A percentile compares a stretch with the other conserved stretches of the same genome.
phyloP scores from a whole-genome alignment of 352 stramenopile genomes.

The Globisporangium orthogonon region DNA sequence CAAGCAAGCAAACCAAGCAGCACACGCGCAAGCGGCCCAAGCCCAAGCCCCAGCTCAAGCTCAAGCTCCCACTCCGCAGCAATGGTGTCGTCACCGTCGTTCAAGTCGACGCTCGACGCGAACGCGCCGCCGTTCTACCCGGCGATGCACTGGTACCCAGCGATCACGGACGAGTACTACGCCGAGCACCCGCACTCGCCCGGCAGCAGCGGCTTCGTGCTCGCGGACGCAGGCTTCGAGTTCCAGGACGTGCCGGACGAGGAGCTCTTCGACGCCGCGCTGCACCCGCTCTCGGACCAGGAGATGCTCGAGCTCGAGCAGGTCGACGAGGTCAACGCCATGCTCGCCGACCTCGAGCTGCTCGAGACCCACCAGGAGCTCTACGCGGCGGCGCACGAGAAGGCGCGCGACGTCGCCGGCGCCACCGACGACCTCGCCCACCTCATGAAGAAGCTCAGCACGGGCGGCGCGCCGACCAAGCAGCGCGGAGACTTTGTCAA shows the following conservation, averaged over 20 bases:
- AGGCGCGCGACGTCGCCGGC: not conserved
- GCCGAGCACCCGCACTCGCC: conserved; percentile 49
- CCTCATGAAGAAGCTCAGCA: not conserved
- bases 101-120: conserved; percentile 40
- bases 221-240: conserved; percentile 43
- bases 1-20: not conserved
- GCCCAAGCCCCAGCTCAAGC: too few species aligned
- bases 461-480: not conserved
- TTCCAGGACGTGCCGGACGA: conserved; percentile 62
- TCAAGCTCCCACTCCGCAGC: too few species aligned
- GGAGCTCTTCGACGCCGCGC: conserved; percentile 67
- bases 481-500: not conserved
- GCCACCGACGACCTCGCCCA: too few species aligned
- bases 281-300: conserved; percentile 46
- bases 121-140: conserved; percentile 55
- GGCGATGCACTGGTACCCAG: conserved; percentile 44
- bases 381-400: conserved; percentile 9
- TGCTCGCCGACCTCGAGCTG: conserved; percentile 70
- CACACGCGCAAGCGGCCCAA: not conserved
- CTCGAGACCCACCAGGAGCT: conserved; percentile 71
- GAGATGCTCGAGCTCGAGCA: conserved; percentile 69
- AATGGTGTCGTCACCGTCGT: conserved; percentile 18
- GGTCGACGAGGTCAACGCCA: conserved; percentile 74
- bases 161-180: conserved; percentile 65
- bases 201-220: conserved; percentile 55